These are phyloP conservation scores for Insectozyma bohioensis DNA, from an alignment of 1,139 yeast genomes.

Conservation along the genomic window DNA sequence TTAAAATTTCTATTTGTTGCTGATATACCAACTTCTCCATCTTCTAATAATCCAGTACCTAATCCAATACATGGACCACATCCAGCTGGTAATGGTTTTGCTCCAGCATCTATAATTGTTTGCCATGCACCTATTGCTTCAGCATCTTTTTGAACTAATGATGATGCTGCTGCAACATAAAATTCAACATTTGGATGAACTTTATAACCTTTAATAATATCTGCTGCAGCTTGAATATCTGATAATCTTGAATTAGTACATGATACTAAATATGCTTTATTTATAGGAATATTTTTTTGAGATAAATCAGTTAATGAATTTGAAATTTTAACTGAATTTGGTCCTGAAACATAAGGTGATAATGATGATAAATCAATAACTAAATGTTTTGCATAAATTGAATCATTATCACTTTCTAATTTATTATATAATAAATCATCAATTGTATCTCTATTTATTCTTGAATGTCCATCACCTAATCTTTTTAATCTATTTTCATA, in stretches of 20 bases:
- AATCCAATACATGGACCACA: conserved; percentile 99
- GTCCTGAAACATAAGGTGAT: conserved; percentile 93
- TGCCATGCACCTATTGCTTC: conserved; percentile 92
- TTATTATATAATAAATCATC: conserved; percentile 45
- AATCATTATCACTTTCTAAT: conserved; percentile 66
- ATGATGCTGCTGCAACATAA: conserved; percentile 96
- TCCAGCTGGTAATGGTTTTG: conserved; percentile 94
- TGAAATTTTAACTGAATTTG: conserved; percentile 92
- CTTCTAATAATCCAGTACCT: conserved; percentile 89
- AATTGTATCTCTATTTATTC: conserved; percentile 67
- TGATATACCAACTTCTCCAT: conserved; percentile 96
- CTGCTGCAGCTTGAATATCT: conserved; percentile 94
- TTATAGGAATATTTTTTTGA: conserved; percentile 67
- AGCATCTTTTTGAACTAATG: conserved; percentile 89
- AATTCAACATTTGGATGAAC: conserved; percentile 89
- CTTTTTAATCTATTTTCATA: conserved; percentile 65
- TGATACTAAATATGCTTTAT: conserved; percentile 96
- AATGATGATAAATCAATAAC: conserved; percentile 78
- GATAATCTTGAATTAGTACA: conserved; percentile 94
- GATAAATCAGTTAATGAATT: conserved; percentile 76
- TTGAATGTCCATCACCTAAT: conserved; percentile 81
- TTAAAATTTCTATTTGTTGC: conserved; percentile 98
- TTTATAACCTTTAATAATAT: conserved; percentile 74
- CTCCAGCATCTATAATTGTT: conserved; percentile 85
- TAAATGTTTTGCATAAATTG: conserved; percentile 84